phyloP scores from a whole-genome alignment of 306 rosid species.

The Abrus pulchellus region DNA sequence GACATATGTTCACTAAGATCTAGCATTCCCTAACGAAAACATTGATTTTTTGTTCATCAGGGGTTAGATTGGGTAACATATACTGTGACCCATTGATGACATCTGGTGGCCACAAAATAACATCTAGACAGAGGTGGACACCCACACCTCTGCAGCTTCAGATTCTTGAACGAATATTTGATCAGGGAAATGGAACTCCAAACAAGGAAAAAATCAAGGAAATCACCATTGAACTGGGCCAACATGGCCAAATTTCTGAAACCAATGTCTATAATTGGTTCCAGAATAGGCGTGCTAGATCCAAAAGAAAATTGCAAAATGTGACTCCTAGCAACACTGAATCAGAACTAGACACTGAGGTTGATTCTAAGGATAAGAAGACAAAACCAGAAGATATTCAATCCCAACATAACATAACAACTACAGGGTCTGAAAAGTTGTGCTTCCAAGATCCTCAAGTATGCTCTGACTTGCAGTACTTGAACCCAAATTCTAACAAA shows the following conservation, averaged over 20 bases:
- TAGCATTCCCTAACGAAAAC: conserved; percentile 21
- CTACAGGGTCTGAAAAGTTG: conserved; percentile 64
- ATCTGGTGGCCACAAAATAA: conserved; percentile 84
- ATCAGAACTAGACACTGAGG: conserved; percentile 90
- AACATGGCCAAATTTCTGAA: conserved; percentile 95
- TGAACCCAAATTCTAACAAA: conserved; percentile 63
- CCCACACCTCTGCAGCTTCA: conserved; percentile 91
- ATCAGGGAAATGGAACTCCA: conserved; percentile 94
- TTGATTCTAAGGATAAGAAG: conserved; percentile 89
- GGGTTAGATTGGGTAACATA: conserved; percentile 81
- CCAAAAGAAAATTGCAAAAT: conserved; percentile 86
- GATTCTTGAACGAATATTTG: conserved; percentile 88
- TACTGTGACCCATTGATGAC: conserved; percentile 87
- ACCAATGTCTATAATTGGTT: conserved; percentile 97
- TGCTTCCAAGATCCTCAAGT: conserved; percentile 76
- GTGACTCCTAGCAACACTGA: conserved; percentile 63
- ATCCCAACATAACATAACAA: conserved; percentile 60
- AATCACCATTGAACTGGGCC: conserved; percentile 83
- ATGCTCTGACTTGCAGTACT: conserved; percentile 73
- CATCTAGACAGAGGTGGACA: conserved; percentile 98
- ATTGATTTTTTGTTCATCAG: conserved; percentile 56
- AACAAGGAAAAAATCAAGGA: conserved; percentile 96
- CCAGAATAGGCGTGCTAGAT: conserved; percentile 96
- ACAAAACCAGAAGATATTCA: conserved; percentile 74
- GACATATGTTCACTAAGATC: background rate